phyloP scores from a whole-genome alignment of 192 early-diverging fungal species.

The Phlyctochytrium arcticum region DNA sequence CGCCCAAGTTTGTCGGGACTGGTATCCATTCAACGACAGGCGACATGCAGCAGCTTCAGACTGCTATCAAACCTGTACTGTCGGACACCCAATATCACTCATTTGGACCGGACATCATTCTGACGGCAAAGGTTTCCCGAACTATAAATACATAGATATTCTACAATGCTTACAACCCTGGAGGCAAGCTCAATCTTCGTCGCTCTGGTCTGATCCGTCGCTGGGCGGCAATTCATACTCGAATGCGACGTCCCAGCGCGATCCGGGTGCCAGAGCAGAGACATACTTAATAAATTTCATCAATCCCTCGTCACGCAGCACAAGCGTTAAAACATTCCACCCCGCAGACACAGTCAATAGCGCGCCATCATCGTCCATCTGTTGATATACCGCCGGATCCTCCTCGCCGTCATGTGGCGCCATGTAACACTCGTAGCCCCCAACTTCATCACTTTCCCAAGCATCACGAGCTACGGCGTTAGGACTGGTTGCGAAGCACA shows the following conservation, averaged over 20 bases:
- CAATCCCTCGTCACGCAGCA: conserved; percentile 69
- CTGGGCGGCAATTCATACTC: conserved; percentile 60
- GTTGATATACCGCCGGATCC: conserved; percentile 68
- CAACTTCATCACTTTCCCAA: conserved; percentile 62
- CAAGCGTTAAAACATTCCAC: conserved; percentile 63
- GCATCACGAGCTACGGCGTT: conserved; percentile 19
- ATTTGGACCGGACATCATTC: conserved; percentile 54
- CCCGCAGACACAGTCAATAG: conserved; percentile 64
- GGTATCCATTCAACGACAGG: conserved; percentile 33
- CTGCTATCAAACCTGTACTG: conserved; percentile 1
- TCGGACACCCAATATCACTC: conserved; percentile 31
- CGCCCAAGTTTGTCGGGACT: conserved; percentile 64
- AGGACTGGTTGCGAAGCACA: conserved; percentile 46
- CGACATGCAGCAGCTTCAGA: too few species aligned
- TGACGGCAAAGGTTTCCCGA: conserved; percentile 4
- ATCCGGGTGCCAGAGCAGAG: conserved; percentile 63
- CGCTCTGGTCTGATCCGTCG: conserved; percentile 17
- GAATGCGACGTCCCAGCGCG: conserved; percentile 75
- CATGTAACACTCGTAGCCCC: conserved; percentile 78
- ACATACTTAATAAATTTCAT: conserved; percentile 83
- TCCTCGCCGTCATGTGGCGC: conserved; percentile 60
- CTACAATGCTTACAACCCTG: too few species aligned
- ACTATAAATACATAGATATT: neutral
- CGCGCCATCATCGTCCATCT: conserved; percentile 61
- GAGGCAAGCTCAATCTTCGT: too few species aligned